phyloP scores from a whole-genome alignment of 306 rosid genomes.

The Malus domestica region DNA sequence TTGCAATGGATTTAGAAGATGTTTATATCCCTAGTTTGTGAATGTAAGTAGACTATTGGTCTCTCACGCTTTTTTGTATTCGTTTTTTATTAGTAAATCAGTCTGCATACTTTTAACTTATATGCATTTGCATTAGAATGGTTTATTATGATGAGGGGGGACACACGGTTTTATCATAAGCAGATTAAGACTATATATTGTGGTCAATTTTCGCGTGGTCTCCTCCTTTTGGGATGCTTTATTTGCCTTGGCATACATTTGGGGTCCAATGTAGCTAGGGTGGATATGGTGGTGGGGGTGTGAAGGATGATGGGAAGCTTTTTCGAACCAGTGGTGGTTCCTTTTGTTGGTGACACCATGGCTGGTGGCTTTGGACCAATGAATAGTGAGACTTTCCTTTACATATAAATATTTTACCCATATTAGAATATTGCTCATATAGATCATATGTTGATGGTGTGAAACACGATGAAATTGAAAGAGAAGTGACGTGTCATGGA shows the following conservation, averaged over 20 bases:
- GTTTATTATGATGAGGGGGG: background rate
- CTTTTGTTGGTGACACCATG: constrained; percentile 38
- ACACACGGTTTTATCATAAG: constrained; percentile 11
- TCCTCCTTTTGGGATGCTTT: background rate
- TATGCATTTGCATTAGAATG: background rate
- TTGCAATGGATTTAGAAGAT: background rate
- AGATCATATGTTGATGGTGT: background rate
- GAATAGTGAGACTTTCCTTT: background rate
- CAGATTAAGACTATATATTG: background rate
- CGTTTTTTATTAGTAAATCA: background rate
- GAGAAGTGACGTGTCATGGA: background rate
- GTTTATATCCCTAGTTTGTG: background rate
- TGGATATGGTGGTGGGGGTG: constrained; percentile 25
- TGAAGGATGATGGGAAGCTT: constrained; percentile 6
- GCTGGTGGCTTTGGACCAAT: constrained; percentile 9
- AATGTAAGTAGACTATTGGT: background rate
- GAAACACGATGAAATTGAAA: background rate
- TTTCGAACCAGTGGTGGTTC: constrained; percentile 9
- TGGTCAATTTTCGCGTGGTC: constrained; percentile 10
- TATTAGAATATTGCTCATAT: background rate
- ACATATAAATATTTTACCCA: background rate
- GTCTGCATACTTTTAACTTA: background rate
- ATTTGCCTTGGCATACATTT: background rate
- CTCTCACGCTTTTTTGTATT: background rate
- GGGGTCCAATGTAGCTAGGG: constrained; percentile 25